These are phyloP conservation scores for Pythium dissimile DNA, from an alignment of 352 stramenopile species.

Conservation along the genomic window DNA sequence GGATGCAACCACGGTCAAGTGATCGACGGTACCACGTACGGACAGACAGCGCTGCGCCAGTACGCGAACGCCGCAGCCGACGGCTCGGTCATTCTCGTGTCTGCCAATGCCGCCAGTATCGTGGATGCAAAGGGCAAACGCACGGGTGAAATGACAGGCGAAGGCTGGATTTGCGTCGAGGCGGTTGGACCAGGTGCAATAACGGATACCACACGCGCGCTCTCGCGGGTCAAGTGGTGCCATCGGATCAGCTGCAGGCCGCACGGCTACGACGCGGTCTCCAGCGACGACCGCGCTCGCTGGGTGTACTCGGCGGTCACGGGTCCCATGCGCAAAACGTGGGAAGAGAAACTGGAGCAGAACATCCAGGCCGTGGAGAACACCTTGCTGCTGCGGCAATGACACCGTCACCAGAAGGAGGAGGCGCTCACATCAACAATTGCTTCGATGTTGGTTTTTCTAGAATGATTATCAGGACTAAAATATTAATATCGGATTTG, in stretches of 20 bases:
- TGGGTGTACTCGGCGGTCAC: background rate
- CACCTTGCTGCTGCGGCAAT: background rate
- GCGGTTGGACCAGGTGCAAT: background rate
- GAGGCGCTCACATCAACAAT: too few species aligned
- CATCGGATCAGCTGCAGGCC: background rate
- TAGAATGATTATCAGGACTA: too few species aligned
- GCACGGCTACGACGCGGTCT: background rate
- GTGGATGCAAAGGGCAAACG: background rate
- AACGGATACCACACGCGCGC: background rate
- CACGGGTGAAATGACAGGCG: background rate
- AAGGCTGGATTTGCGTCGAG: background rate
- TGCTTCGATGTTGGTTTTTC: too few species aligned
- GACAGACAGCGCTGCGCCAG: slow-evolving; percentile 1
- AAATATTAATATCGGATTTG: too few species aligned
- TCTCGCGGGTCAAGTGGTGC: slow-evolving; percentile 2
- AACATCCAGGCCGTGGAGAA: slow-evolving; percentile 7
- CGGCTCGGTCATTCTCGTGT: background rate
- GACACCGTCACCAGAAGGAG: background rate
- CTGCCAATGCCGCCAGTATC: background rate
- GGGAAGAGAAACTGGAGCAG: background rate
- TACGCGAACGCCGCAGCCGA: background rate
- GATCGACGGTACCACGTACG: background rate
- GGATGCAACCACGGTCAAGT: slow-evolving; percentile 5
- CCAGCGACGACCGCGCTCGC: background rate
- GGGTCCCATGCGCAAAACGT: background rate